These are phyloP conservation scores for Podila minutissima DNA, from an alignment of 192 early-diverging fungal genomes.

Conservation along the genomic window DNA sequence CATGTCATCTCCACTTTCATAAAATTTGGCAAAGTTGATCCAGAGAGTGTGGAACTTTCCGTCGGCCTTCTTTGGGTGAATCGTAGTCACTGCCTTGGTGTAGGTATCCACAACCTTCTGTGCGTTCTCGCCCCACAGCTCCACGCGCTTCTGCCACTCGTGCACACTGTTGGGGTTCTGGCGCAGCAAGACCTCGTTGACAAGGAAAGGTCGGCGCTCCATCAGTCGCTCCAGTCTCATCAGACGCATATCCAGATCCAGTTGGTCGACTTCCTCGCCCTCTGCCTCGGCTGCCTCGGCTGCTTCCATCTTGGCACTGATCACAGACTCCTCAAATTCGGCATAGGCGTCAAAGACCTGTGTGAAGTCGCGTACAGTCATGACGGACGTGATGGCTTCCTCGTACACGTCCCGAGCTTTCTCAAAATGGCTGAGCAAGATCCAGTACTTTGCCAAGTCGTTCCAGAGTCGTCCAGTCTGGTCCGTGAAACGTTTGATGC, in stretches of 20 bases:
- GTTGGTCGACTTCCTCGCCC: constrained; percentile 59
- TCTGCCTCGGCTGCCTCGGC: constrained; percentile 64
- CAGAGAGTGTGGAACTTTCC: constrained; percentile 86
- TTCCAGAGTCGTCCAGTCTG: constrained; percentile 92
- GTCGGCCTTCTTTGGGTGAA: constrained; percentile 79
- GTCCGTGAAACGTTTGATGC: constrained; percentile 83
- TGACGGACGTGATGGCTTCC: constrained; percentile 83
- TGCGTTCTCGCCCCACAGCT: constrained; percentile 69
- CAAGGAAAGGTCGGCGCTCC: constrained; percentile 91
- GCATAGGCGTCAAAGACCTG: constrained; percentile 98
- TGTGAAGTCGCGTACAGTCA: constrained; percentile 91
- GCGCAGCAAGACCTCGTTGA: constrained; percentile 91
- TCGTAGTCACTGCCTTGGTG: constrained; percentile 72
- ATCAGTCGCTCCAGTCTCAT: constrained; percentile 91
- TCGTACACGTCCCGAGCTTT: constrained; percentile 95
- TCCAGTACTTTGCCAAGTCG: constrained; percentile 83
- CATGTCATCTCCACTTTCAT: constrained; percentile 68
- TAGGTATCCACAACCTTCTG: constrained; percentile 80
- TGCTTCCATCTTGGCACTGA: constrained; percentile 80
- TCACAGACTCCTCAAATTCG: constrained; percentile 86
- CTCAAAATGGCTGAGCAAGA: constrained; percentile 80
- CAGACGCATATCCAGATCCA: constrained; percentile 85
- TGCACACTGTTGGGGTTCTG: constrained; percentile 91
- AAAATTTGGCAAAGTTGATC: constrained; percentile 87
- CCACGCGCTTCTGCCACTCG: constrained; percentile 91